phyloP scores from a whole-genome alignment of 2,329 filamentous ascomycete species.

The Tolypocladium nubicola region DNA sequence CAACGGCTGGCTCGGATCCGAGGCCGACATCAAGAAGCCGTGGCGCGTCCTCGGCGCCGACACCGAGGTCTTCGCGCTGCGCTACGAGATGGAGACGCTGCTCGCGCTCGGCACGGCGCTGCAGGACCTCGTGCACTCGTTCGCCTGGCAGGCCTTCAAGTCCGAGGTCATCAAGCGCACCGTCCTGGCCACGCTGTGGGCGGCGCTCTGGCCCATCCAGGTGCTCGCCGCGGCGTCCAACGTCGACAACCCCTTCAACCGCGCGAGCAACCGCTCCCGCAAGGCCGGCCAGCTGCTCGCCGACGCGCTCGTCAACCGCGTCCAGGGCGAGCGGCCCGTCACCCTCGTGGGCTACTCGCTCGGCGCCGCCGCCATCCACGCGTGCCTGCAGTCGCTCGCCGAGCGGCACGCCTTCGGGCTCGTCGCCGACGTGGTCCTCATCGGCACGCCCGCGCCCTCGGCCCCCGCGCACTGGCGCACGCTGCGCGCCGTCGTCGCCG shows the following conservation, averaged over 20 bases:
- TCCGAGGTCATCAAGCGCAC: slow-evolving; percentile 65
- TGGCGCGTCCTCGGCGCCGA: slow-evolving; percentile 66
- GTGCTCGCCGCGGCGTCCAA: slow-evolving; percentile 56
- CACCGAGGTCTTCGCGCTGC: slow-evolving; percentile 72
- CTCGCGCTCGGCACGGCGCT: slow-evolving; percentile 67
- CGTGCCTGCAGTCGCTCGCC: slow-evolving; percentile 67
- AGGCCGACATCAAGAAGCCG: slow-evolving; percentile 66
- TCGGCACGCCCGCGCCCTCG: slow-evolving; percentile 71
- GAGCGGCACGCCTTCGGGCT: slow-evolving; percentile 73
- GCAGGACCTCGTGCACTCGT: slow-evolving; percentile 58
- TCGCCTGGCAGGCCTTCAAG: slow-evolving; percentile 66
- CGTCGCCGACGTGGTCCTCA: slow-evolving; percentile 71
- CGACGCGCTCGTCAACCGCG: slow-evolving; percentile 70
- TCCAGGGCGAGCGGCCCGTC: slow-evolving; percentile 72
- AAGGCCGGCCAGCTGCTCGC: slow-evolving; percentile 74
- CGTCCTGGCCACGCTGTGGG: slow-evolving; percentile 55
- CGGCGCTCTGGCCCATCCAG: slow-evolving; percentile 60
- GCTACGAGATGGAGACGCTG: slow-evolving; percentile 72
- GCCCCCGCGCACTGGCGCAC: slow-evolving; percentile 62
- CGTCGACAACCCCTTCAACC: slow-evolving; percentile 73
- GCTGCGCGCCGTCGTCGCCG: slow-evolving; percentile 68
- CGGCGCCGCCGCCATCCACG: slow-evolving; percentile 72
- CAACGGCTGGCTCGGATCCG: slow-evolving; percentile 72
- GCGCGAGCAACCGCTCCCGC: slow-evolving; percentile 65
- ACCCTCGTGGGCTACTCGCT: slow-evolving; percentile 75